Conservation (phyloP, 2,329 filamentous ascomycete species). For the Colletotrichum siamense region DNA sequence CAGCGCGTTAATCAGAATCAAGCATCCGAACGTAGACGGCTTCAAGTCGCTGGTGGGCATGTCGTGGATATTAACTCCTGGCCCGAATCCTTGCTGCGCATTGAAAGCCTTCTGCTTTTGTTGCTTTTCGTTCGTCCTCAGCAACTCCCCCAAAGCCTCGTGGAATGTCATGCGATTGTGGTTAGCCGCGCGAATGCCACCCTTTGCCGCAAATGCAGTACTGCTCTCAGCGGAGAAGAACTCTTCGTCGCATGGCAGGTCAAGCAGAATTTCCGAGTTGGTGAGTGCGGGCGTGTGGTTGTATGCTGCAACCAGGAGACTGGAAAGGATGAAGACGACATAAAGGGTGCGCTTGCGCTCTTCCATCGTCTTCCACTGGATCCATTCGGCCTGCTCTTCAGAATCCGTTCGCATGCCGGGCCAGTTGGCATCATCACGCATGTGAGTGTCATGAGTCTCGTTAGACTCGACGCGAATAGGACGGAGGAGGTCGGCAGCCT, state of each 20-base stretch:
- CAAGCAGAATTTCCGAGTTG: slow-evolving; percentile 90
- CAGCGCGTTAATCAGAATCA: slow-evolving; percentile 90
- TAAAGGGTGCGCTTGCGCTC: slow-evolving; percentile 94
- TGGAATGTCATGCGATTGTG: slow-evolving; percentile 81
- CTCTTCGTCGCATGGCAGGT: slow-evolving; percentile 92
- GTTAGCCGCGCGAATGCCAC: slow-evolving; percentile 72
- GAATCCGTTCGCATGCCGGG: slow-evolving; percentile 49
- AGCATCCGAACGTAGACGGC: slow-evolving; percentile 90
- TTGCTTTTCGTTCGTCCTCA: slow-evolving; percentile 75
- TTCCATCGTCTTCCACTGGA: slow-evolving; percentile 86
- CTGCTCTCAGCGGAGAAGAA: slow-evolving; percentile 85
- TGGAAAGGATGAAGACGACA: slow-evolving; percentile 89
- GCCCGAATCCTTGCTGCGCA: slow-evolving; percentile 51
- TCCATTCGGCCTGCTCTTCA: slow-evolving; percentile 77
- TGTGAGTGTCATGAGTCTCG: slow-evolving; percentile 60
- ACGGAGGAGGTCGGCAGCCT: slow-evolving; percentile 77
- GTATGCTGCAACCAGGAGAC: slow-evolving; percentile 88
- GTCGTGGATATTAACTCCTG: slow-evolving; percentile 42
- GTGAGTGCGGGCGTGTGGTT: slow-evolving; percentile 91
- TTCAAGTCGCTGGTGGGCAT: slow-evolving; percentile 66
- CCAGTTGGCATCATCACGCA: slow-evolving; percentile 59
- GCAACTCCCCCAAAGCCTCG: slow-evolving; percentile 78
- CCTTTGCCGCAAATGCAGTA: slow-evolving; percentile 80
- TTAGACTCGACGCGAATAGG: slow-evolving; percentile 49
- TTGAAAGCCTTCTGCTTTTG: slow-evolving; percentile 59